Conservation (phyloP, 1,284 basidiomycete species). For the Cystobasidium sp. region DNA sequence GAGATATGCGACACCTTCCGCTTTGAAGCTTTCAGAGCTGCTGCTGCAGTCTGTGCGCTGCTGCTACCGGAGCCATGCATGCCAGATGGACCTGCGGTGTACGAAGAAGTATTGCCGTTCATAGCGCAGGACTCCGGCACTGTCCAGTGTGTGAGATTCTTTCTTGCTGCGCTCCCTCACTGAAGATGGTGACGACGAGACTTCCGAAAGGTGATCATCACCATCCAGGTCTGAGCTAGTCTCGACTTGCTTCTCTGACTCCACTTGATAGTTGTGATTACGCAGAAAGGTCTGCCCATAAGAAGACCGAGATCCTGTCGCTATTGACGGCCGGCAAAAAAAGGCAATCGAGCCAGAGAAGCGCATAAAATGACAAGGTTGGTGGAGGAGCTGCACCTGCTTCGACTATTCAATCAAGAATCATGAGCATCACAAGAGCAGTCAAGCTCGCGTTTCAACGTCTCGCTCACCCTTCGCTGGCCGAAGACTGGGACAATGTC, state of each 20-base stretch:
- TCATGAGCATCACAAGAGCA: conserved; percentile 42
- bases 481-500: conserved; percentile 44
- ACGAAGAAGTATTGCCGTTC: conserved; percentile 3
- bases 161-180: background rate
- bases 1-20: conserved; percentile 32
- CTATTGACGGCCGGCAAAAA: background rate
- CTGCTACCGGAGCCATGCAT: background rate
- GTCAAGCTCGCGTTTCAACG: conserved; percentile 42
- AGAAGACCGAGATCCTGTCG: background rate
- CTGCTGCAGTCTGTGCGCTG: background rate
- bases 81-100: background rate
- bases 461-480: conserved; percentile 41
- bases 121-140: background rate
- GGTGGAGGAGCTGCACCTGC: background rate
- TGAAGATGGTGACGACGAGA: too few relatives aligned
- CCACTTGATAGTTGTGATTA: too few relatives aligned
- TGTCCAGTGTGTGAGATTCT: background rate
- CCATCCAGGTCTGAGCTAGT: too few relatives aligned
- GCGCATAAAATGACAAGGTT: background rate
- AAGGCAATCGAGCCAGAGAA: background rate
- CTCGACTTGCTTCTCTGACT: too few relatives aligned
- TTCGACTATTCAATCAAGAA: background rate
- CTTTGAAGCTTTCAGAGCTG: conserved; percentile 7
- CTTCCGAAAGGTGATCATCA: too few relatives aligned
- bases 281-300: background rate